Percentiles rank a stretch among this genome's conserved stretches.
Conservation (phyloP, 1,284 basidiomycete genomes). For the Boletus sp. region DNA sequence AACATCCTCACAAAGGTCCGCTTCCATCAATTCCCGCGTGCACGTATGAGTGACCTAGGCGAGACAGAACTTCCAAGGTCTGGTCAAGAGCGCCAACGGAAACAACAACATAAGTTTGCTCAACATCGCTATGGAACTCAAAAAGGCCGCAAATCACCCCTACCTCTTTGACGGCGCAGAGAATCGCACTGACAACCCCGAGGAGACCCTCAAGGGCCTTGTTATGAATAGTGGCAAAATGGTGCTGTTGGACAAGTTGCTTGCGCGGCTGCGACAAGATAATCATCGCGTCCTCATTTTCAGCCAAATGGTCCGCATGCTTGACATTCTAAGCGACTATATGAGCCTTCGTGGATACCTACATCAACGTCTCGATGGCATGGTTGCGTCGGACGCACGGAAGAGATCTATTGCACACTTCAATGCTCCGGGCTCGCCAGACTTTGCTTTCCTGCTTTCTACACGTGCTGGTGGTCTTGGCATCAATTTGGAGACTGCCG, state of each 20-base stretch:
- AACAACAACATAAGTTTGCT: constrained; percentile 88
- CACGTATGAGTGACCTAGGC: constrained; percentile 9
- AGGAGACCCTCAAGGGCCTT: constrained; percentile 90
- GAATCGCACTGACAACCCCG: constrained; percentile 64
- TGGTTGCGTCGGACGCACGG: constrained; percentile 88
- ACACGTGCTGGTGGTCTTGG: constrained; percentile 97
- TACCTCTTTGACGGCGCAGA: constrained; percentile 98
- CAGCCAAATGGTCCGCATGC: constrained; percentile 98
- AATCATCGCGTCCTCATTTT: constrained; percentile 98
- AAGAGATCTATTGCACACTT: constrained; percentile 97
- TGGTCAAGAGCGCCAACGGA: constrained; percentile 83
- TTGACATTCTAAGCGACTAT: constrained; percentile 98
- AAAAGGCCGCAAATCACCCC: constrained; percentile 97
- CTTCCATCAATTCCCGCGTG: not conserved
- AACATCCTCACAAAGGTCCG: constrained; percentile 92
- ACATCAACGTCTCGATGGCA: constrained; percentile 96
- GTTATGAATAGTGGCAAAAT: constrained; percentile 99
- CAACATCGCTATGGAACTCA: constrained; percentile 95
- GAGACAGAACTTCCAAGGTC: constrained; percentile 82
- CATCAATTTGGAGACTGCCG: constrained; percentile 97
- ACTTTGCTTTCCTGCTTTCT: constrained; percentile 95
- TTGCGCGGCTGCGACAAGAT: constrained; percentile 83
- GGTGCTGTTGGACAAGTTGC: constrained; percentile 93
- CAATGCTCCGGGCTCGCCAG: constrained; percentile 89
- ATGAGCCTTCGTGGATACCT: constrained; percentile 87